Evolutionary conservation across 2,329 filamentous ascomycete genomes (phyloP), one percentile per base, ranked within the genome.

Genomic region (Shiraia sp.): DNA sequence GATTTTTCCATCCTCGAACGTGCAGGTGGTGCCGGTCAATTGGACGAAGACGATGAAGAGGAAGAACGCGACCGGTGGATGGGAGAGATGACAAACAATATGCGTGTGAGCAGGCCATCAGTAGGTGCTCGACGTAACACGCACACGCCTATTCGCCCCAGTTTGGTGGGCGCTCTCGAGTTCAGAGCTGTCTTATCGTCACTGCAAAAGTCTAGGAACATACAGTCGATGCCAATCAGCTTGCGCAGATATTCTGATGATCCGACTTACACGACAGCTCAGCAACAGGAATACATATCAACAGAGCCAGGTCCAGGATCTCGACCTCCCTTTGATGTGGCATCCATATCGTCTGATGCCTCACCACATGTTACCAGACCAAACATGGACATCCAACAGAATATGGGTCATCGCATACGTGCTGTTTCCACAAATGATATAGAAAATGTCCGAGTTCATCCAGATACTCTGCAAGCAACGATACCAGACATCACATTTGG

Each of bases 161-260:
- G 93, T 74, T 75, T 99, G 32, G 86, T 99, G 3, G 93, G 93
- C 30, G 93, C 89, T 7, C 76, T 99, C 42, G 93, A 99, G 70
- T 99, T 99, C 58, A 82, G 91, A 56, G 92, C 92, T 2, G 86
- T 96, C 3, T 75, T 99, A 32, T 86, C 88, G n/a, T 90, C 90
- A 2, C 72, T 99, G 42, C 85, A 95, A 59, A 87, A 85, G 51
- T 88, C 90, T 41, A 82, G 88, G 60, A 93, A 89, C 51, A 81
- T 88, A 17, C 83, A 85, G 55, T 79, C 87, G 13, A 80, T 83
- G 30, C 80, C 84, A 2, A 83, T 95, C 47, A 79, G 83, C 51
- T 71, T 83, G 16, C 80, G 87, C 45, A 82, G 85, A 56, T 86
- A 86, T 61, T 88, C 86, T 1, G 84, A 88, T 48, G 81, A 85